These are phyloP conservation scores for Penicillium sp. DNA, from an alignment of 2,329 filamentous ascomycete genomes.

Conservation along the genomic window DNA sequence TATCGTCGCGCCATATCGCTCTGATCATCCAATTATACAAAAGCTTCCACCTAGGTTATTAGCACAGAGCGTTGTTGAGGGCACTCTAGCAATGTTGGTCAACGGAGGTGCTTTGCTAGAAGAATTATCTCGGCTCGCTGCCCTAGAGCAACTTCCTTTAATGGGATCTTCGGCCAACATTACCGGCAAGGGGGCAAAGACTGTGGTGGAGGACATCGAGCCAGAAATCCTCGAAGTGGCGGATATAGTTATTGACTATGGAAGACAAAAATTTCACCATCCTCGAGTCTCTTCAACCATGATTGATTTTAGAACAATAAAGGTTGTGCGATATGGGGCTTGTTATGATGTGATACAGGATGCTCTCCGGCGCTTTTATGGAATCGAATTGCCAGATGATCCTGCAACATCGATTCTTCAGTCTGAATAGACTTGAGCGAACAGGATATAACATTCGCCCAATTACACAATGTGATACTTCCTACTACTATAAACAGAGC, in stretches of 20 bases:
- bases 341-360: conserved; percentile 30
- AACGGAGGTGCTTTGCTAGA: conserved; percentile 27
- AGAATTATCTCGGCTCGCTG: conserved; percentile 23
- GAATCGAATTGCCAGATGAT: conserved; percentile 18
- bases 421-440: neutral
- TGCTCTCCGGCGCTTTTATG: conserved; percentile 19
- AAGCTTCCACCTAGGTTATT: conserved; percentile 15
- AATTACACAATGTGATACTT: neutral
- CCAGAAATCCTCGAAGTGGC: conserved; percentile 25
- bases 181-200: conserved; percentile 28
- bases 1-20: conserved; percentile 21
- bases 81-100: conserved; percentile 28
- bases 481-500: neutral
- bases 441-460: neutral
- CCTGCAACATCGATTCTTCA: conserved; percentile 11
- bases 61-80: conserved; percentile 14
- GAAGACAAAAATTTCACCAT: conserved; percentile 22
- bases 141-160: conserved; percentile 18
- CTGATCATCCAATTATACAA: conserved; percentile 23
- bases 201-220: conserved; percentile 28
- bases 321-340: conserved; percentile 27
- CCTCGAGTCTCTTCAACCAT: conserved; percentile 28
- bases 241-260: conserved; percentile 33
- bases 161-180: conserved; percentile 33
- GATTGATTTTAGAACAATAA: conserved; percentile 24